These are phyloP conservation scores for Cyberlindnera xishuangbannaensis DNA, from an alignment of 805 yeast genomes.

Conservation along the genomic window DNA sequence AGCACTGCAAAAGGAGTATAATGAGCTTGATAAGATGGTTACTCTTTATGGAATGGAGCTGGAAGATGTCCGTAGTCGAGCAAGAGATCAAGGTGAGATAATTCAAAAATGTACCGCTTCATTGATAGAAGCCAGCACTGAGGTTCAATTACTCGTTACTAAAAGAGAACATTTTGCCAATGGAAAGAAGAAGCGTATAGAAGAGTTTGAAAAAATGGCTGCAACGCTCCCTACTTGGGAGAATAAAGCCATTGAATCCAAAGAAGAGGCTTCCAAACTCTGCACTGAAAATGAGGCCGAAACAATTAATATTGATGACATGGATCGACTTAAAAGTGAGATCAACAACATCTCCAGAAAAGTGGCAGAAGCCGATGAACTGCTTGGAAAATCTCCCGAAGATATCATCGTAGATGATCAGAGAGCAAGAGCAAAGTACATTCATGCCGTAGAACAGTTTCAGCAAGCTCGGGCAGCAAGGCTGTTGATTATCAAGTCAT, in stretches of 20 bases:
- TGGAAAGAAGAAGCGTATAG: slow-evolving; percentile 14
- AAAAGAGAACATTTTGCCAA: slow-evolving; percentile 13
- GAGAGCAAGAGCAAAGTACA: slow-evolving; percentile 36
- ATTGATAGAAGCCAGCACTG: slow-evolving; percentile 8
- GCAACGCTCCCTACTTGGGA: slow-evolving; percentile 19
- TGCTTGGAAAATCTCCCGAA: slow-evolving; percentile 50
- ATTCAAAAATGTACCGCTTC: slow-evolving; percentile 7
- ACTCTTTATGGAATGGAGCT: slow-evolving; percentile 12
- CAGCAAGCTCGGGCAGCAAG: slow-evolving; percentile 31
- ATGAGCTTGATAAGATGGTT: neutral
- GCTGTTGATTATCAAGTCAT: slow-evolving; percentile 29
- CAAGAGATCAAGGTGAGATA: slow-evolving; percentile 25
- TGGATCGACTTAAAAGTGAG: slow-evolving; percentile 44
- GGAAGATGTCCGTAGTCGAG: slow-evolving; percentile 12
- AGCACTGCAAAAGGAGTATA: slow-evolving; percentile 22
- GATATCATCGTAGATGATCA: slow-evolving; percentile 46
- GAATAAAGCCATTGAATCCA: slow-evolving; percentile 10
- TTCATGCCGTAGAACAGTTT: slow-evolving; percentile 36
- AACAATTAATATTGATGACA: slow-evolving; percentile 34
- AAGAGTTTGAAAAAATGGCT: slow-evolving; percentile 18
- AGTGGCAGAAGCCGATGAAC: slow-evolving; percentile 46
- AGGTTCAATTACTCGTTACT: slow-evolving; percentile 9
- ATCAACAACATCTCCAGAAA: slow-evolving; percentile 39
- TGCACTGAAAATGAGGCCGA: slow-evolving; percentile 45
- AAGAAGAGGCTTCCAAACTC: slow-evolving; percentile 30